These are phyloP conservation scores for Hortiboletus flavorubellus DNA, from an alignment of 768 basidiomycete species.

Conservation along the genomic window DNA sequence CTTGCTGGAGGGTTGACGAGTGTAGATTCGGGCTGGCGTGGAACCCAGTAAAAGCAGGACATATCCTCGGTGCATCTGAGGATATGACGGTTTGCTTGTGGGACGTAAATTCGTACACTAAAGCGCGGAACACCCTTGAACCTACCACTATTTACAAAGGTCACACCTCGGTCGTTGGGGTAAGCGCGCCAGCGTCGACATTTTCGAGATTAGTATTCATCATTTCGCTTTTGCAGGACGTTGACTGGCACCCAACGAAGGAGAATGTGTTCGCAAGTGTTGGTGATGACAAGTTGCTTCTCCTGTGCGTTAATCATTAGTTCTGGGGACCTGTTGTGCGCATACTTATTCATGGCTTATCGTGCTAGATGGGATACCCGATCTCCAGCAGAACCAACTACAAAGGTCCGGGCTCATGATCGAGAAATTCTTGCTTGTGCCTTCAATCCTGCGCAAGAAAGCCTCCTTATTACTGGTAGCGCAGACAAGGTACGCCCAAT, in stretches of 20 bases:
- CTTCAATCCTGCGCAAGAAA: slow-evolving; percentile 79
- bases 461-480: slow-evolving; percentile 86
- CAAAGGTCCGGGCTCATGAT: slow-evolving; percentile 81
- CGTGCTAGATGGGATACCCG: slow-evolving; percentile 86
- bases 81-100: slow-evolving; percentile 96
- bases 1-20: slow-evolving; percentile 4
- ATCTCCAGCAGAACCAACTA: slow-evolving; percentile 60
- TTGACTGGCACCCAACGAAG: slow-evolving; percentile 87
- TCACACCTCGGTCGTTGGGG: slow-evolving; percentile 89
- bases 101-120: slow-evolving; percentile 90
- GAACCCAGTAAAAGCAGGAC: slow-evolving; percentile 80
- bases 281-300: slow-evolving; percentile 91
- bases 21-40: slow-evolving; percentile 90
- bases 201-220: not conserved
- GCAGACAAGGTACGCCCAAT: slow-evolving; percentile 73
- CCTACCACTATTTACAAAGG: slow-evolving; percentile 82
- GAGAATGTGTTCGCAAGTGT: slow-evolving; percentile 91
- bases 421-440: slow-evolving; percentile 89
- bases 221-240: slow-evolving; percentile 56
- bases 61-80: slow-evolving; percentile 89
- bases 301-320: slow-evolving; percentile 61
- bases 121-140: slow-evolving; percentile 74
- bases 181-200: slow-evolving; percentile 36
- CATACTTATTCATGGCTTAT: slow-evolving; percentile 1
- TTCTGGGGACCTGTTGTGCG: not conserved